phyloP scores from a whole-genome alignment of 140 eudicot genomes.

The Stevia rebaudiana region DNA sequence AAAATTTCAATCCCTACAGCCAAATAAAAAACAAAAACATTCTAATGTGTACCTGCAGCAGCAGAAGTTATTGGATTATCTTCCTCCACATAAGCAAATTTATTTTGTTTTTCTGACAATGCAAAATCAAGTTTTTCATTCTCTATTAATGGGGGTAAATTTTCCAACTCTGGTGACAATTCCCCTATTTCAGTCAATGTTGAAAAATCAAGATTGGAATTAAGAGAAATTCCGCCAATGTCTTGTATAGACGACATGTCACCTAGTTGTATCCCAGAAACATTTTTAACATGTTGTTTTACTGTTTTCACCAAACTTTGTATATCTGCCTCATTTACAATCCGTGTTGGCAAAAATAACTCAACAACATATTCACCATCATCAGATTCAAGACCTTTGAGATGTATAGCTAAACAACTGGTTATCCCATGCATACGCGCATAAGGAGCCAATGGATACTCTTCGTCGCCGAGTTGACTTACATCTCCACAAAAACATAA shows the following conservation, averaged over 20 bases:
- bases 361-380: conserved; percentile 11
- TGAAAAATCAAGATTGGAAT: too few relatives aligned
- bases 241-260: too few relatives aligned
- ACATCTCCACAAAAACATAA: conserved; percentile 10
- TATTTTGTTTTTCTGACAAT: neutral
- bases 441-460: conserved; percentile 3
- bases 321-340: neutral
- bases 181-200: too few relatives aligned
- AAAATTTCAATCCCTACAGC: neutral
- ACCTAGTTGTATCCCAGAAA: conserved; percentile 3
- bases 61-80: neutral
- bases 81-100: neutral
- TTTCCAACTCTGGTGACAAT: too few relatives aligned
- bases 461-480: neutral
- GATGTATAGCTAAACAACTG: conserved; percentile 4
- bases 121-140: neutral
- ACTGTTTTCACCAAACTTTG: conserved; percentile 11
- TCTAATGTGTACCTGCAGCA: conserved; percentile 8
- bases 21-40: conserved; percentile 1
- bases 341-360: conserved; percentile 7
- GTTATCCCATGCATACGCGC: conserved; percentile 14
- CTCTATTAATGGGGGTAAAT: neutral
- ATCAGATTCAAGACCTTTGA: neutral
- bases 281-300: neutral
- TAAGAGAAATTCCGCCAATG: too few relatives aligned